phyloP scores from a whole-genome alignment of 768 basidiomycete species.

The Mycena leptocephala region DNA sequence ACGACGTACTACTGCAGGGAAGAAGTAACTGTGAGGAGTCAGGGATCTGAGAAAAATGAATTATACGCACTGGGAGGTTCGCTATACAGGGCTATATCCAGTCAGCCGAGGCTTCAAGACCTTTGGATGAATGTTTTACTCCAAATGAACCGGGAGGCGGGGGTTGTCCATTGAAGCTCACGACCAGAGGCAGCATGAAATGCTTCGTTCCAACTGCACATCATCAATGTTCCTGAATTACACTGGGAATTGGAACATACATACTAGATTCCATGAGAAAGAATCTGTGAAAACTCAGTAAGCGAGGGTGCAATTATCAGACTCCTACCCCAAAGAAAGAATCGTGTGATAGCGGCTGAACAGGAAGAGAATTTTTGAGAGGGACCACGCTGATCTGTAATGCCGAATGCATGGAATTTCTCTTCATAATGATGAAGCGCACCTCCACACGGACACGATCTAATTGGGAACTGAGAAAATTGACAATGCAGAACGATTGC shows the following conservation, averaged over 20 bases:
- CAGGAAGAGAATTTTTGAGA: constrained; percentile 15
- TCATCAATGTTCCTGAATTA: neutral
- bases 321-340: constrained; percentile 9
- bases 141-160: neutral
- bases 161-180: neutral
- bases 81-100: constrained; percentile 10
- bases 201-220: constrained; percentile 9
- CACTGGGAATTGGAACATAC: neutral
- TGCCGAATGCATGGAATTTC: neutral
- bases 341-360: constrained; percentile 26
- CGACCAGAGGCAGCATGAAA: neutral
- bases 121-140: neutral
- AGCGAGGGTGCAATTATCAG: neutral
- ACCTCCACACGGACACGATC: constrained; percentile 24
- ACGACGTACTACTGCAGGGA: neutral
- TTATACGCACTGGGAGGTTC: constrained; percentile 2
- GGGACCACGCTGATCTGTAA: constrained; percentile 8
- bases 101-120: neutral
- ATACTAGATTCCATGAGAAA: constrained; percentile 6
- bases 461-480: neutral
- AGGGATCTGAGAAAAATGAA: neutral
- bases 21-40: neutral
- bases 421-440: neutral
- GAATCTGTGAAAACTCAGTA: neutral
- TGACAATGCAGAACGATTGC: neutral